These are phyloP conservation scores for Lupinus albus DNA, from an alignment of 306 rosid genomes.

Conservation along the genomic window DNA sequence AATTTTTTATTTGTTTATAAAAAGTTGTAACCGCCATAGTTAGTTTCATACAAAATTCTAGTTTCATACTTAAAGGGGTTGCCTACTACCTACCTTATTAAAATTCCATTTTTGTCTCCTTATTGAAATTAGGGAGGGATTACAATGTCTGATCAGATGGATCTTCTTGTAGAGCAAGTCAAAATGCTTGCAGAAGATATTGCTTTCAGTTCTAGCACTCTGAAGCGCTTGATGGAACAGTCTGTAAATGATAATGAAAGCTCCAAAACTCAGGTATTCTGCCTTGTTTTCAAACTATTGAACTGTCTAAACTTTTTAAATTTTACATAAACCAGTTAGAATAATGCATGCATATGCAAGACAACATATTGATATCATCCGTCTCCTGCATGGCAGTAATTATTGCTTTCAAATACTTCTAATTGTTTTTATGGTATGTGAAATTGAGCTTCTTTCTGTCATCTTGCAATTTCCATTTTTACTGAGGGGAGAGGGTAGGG, in stretches of 20 bases:
- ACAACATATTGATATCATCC: neutral
- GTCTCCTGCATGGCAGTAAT: neutral
- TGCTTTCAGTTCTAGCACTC: constrained; percentile 93
- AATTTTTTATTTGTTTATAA: neutral
- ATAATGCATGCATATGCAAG: neutral
- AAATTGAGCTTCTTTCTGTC: neutral
- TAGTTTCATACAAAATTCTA: neutral
- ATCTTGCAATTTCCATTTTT: neutral
- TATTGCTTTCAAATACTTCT: neutral
- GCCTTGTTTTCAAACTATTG: constrained; percentile 5
- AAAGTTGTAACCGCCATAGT: neutral
- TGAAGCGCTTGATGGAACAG: constrained; percentile 93
- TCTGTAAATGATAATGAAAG: constrained; percentile 81
- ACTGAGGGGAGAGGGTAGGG: neutral
- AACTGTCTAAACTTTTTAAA: constrained; percentile 13
- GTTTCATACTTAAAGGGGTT: constrained; percentile 18
- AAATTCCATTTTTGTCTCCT: constrained; percentile 32
- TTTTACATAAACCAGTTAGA: constrained; percentile 26
- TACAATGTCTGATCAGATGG: constrained; percentile 90
- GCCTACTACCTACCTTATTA: constrained; percentile 20
- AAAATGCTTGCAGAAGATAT: constrained; percentile 98
- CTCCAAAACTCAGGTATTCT: constrained; percentile 75
- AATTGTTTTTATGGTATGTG: neutral
- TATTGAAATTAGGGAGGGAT: constrained; percentile 74
- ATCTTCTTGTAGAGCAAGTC: constrained; percentile 96